These are phyloP conservation scores for Coemansia aciculifera DNA, from an alignment of 192 early-diverging fungal species.

Conservation along the genomic window DNA sequence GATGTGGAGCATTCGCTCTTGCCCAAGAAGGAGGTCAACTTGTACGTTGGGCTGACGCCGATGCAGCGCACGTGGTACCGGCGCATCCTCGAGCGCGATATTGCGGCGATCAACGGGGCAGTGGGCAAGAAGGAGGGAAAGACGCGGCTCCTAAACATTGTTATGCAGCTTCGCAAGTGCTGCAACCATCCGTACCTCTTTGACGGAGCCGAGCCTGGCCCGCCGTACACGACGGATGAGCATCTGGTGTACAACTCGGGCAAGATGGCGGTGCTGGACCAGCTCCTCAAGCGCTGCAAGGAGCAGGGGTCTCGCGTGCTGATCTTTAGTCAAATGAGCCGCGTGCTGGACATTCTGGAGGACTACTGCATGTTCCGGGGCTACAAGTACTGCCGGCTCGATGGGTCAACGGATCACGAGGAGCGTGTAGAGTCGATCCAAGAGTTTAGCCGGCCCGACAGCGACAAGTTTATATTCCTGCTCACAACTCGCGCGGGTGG, in stretches of 20 bases:
- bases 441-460: constrained; percentile 87
- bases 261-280: constrained; percentile 94
- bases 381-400: constrained; percentile 94
- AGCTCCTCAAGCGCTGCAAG: constrained; percentile 75
- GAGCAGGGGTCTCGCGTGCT: constrained; percentile 92
- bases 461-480: constrained; percentile 94
- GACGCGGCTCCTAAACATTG: constrained; percentile 92
- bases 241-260: constrained; percentile 92
- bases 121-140: constrained; percentile 79
- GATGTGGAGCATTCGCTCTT: constrained; percentile 96
- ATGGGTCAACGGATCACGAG: constrained; percentile 94
- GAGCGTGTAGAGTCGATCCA: constrained; percentile 91
- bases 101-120: constrained; percentile 91
- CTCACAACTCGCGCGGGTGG: constrained; percentile 97
- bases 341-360: constrained; percentile 96
- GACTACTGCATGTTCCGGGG: constrained; percentile 93
- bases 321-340: constrained; percentile 98
- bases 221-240: constrained; percentile 95
- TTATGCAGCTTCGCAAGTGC: constrained; percentile 90
- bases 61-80: constrained; percentile 98
- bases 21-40: constrained; percentile 90
- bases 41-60: constrained; percentile 89
- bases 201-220: constrained; percentile 91
- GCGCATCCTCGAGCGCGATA: constrained; percentile 93
- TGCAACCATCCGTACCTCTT: constrained; percentile 93